Percentiles rank a stretch among this genome's conserved stretches.
phyloP scores from a whole-genome alignment of 768 basidiomycete species.

The Auricularia heimuer region DNA sequence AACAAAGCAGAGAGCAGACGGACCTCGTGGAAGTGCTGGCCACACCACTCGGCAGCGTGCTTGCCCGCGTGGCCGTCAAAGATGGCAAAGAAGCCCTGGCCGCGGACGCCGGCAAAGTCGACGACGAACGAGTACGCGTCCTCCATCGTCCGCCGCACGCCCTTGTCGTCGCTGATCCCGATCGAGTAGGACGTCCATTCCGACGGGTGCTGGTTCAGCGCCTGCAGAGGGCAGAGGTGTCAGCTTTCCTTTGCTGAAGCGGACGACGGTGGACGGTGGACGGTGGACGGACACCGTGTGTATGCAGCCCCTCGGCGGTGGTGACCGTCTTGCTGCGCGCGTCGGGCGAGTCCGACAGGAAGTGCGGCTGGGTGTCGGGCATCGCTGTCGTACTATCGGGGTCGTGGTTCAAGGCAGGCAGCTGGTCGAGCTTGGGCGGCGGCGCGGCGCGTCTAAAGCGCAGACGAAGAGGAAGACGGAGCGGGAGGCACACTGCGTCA shows the following conservation, averaged over 20 bases:
- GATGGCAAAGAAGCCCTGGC: conserved; percentile 96
- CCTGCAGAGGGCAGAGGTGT: conserved; percentile 26
- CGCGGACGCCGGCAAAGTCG: conserved; percentile 82
- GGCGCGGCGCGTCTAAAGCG: too few species aligned
- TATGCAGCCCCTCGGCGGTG: conserved; percentile 62
- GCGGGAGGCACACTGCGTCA: too few species aligned
- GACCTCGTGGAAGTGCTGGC: conserved; percentile 89
- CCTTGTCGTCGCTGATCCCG: conserved; percentile 79
- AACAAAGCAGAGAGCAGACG: conserved; percentile 9
- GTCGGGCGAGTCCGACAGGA: conserved; percentile 29
- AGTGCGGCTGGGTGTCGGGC: not conserved
- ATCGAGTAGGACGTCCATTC: conserved; percentile 58
- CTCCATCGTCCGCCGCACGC: conserved; percentile 89
- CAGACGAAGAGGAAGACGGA: too few species aligned
- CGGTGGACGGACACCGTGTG: conserved; percentile 52
- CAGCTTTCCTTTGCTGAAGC: too few species aligned
- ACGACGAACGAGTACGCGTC: conserved; percentile 95
- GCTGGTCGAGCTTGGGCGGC: too few species aligned
- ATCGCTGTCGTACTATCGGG: too few species aligned
- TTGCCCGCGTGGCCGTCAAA: conserved; percentile 99
- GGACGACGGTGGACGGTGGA: too few species aligned
- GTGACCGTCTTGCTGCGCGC: conserved; percentile 78
- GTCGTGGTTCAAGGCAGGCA: too few species aligned
- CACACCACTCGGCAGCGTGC: conserved; percentile 99
- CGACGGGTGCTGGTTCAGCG: conserved; percentile 65